Evolutionary conservation across 805 yeast species (phyloP).

Genomic region (Metschnikowia orientalis): DNA sequence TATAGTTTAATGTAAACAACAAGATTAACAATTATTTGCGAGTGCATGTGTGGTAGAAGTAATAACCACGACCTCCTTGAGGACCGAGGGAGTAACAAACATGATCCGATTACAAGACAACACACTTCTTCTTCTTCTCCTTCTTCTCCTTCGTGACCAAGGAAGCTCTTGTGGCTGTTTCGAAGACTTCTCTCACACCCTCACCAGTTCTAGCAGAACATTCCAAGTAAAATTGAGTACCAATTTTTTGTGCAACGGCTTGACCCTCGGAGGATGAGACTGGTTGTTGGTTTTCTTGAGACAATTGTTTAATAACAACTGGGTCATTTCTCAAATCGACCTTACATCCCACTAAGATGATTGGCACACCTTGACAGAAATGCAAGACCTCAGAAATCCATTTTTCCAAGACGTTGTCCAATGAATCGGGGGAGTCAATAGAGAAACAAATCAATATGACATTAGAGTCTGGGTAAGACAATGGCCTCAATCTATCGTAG

Average conservation of each 20-base stretch:
- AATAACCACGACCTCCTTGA: constrained; percentile 2
- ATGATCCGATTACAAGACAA: constrained; percentile 20
- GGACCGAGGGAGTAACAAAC: constrained; percentile 2
- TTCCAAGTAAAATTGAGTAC: constrained; percentile 32
- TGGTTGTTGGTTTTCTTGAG: constrained; percentile 22
- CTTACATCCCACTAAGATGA: constrained; percentile 35
- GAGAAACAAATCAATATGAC: constrained; percentile 38
- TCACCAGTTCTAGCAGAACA: constrained; percentile 34
- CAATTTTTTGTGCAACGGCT: constrained; percentile 25
- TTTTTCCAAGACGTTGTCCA: constrained; percentile 33
- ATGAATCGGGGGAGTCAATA: constrained; percentile 28
- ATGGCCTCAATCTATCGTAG: constrained; percentile 39
- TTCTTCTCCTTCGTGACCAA: constrained; percentile 27
- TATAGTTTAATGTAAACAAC: constrained; percentile 9
- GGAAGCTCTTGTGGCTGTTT: constrained; percentile 29
- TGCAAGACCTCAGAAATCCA: constrained; percentile 42
- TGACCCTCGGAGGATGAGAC: constrained; percentile 24
- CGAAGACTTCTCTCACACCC: constrained; percentile 29
- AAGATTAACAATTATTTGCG: constrained; percentile 18
- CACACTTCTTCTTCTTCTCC: constrained; percentile 30
- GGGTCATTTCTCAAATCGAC: constrained; percentile 32
- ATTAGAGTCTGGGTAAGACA: constrained; percentile 37
- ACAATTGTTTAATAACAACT: constrained; percentile 24
- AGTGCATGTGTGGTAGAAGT: constrained; percentile 13
- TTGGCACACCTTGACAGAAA: constrained; percentile 35